These are phyloP conservation scores for Guyanaporus albipodus DNA, from an alignment of 768 basidiomycete genomes.

Conservation along the genomic window DNA sequence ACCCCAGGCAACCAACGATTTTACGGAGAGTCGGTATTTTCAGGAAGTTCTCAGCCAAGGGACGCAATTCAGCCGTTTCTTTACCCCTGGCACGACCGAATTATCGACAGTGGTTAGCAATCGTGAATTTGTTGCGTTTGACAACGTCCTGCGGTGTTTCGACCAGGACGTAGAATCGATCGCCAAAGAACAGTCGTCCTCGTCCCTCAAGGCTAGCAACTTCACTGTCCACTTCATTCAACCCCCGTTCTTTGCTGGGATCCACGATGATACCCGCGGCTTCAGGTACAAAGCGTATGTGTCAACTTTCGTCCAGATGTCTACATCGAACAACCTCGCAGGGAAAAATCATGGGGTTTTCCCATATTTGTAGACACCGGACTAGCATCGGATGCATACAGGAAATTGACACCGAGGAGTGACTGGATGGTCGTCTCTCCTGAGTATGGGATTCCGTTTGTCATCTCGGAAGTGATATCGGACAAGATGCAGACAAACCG, in stretches of 20 bases:
- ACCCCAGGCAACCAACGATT: too few species aligned
- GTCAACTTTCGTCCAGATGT: not conserved
- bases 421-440: not conserved
- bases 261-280: not conserved
- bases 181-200: rapidly evolving
- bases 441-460: not conserved
- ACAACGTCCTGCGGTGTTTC: not conserved
- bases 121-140: not conserved
- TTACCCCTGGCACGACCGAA: rapidly evolving
- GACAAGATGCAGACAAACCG: not conserved
- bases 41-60: too few species aligned
- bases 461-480: not conserved
- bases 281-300: not conserved
- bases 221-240: conserved; percentile 10
- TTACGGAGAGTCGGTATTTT: too few species aligned
- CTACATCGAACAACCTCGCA: not conserved
- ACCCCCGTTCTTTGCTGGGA: conserved; percentile 8
- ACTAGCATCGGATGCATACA: not conserved
- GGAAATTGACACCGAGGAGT: not conserved
- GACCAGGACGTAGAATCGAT: not conserved
- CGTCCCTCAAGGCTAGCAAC: not conserved
- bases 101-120: not conserved
- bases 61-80: not conserved
- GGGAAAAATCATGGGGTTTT: not conserved
- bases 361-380: not conserved